Conservation (phyloP, 2,329 filamentous ascomycete genomes). For the Capronia epimyces region DNA sequence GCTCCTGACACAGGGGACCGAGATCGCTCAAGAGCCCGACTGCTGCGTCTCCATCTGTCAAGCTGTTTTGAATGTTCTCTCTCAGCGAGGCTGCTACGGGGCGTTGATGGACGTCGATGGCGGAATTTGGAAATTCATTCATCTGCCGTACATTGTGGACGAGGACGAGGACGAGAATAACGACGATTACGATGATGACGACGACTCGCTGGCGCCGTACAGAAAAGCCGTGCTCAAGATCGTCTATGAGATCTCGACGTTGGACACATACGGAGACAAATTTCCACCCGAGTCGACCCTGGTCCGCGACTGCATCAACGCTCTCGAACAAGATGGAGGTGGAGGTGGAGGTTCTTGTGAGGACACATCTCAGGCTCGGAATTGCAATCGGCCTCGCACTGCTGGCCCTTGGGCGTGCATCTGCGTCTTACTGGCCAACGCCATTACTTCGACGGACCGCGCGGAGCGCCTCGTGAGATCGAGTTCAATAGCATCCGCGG, state of each 20-base stretch:
- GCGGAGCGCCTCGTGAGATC: slow-evolving; percentile 7
- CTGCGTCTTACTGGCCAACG: slow-evolving; percentile 20
- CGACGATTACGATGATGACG: slow-evolving; percentile 14
- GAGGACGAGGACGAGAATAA: slow-evolving; percentile 9
- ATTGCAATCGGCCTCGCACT: not conserved
- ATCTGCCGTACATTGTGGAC: slow-evolving; percentile 8
- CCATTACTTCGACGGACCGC: slow-evolving; percentile 13
- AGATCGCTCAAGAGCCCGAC: slow-evolving; percentile 9
- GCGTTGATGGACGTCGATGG: slow-evolving; percentile 9
- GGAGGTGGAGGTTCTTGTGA: no score
- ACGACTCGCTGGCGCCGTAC: slow-evolving; percentile 10
- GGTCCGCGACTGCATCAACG: slow-evolving; percentile 6
- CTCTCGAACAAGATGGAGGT: slow-evolving; percentile 1
- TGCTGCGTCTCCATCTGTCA: slow-evolving; percentile 17
- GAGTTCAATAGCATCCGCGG: not conserved
- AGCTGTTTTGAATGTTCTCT: slow-evolving; percentile 19
- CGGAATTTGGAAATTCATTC: slow-evolving; percentile 15
- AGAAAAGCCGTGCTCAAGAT: slow-evolving; percentile 22
- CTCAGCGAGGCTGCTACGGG: slow-evolving; percentile 9
- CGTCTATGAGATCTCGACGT: slow-evolving; percentile 21
- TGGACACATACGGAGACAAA: slow-evolving; percentile 13
- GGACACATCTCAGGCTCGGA: no score
- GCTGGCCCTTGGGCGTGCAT: slow-evolving; percentile 9
- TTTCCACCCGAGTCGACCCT: slow-evolving; percentile 5
- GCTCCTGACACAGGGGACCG: slow-evolving; percentile 14